Conservation (phyloP, 495 filamentous ascomycete species). For the Aspergillus nanangensis region DNA sequence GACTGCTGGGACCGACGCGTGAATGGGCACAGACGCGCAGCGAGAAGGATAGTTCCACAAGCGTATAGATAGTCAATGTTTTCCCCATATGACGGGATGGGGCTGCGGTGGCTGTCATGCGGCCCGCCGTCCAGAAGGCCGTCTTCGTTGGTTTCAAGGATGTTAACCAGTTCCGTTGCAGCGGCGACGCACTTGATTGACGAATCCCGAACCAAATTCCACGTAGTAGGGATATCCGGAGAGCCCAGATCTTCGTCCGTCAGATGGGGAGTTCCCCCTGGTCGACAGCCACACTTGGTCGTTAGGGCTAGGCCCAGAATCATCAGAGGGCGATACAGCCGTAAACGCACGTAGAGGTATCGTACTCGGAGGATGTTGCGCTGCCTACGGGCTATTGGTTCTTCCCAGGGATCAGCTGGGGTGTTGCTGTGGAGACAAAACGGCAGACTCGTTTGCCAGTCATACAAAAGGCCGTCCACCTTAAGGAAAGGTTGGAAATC, state of each 20-base stretch:
- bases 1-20: not conserved
- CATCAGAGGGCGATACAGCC: constrained; percentile 12
- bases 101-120: constrained; percentile 1
- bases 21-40: constrained; percentile 3
- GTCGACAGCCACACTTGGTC: constrained; percentile 6
- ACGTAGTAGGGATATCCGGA: constrained; percentile 2
- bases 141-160: constrained; percentile 4
- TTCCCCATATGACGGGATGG: constrained; percentile 10
- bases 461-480: constrained; percentile 5
- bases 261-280: constrained; percentile 2
- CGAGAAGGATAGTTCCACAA: constrained; percentile 10
- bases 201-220: constrained; percentile 6
- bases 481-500: constrained; percentile 5
- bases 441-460: constrained; percentile 6
- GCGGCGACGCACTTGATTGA: constrained; percentile 13
- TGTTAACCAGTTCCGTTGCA: constrained; percentile 4
- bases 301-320: constrained; percentile 9
- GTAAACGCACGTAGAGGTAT: constrained; percentile 15
- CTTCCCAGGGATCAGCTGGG: not conserved
- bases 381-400: constrained; percentile 10
- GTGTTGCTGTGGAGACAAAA: not conserved
- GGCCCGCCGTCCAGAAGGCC: not conserved
- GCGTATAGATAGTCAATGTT: constrained; percentile 12
- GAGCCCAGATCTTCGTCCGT: constrained; percentile 1
- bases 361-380: constrained; percentile 8